Base-by-base conservation (phyloP, 139 green algal genomes). In the Chlamydomonas sphaeroides region DNA sequence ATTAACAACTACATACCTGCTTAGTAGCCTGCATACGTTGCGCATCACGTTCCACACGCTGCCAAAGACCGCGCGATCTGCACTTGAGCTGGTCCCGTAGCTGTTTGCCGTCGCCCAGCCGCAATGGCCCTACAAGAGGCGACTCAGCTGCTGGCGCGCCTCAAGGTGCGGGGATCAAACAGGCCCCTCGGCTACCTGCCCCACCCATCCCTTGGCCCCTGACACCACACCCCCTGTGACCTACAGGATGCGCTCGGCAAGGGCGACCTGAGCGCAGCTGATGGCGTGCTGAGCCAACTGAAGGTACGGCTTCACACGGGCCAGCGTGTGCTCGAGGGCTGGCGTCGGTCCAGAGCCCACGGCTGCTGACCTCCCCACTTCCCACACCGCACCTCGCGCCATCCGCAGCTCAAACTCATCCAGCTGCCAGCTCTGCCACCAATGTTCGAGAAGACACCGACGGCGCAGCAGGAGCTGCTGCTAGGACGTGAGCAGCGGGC, bases 371-470 rank as follows among this genome's bases (percentile, higher is more conserved):
- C 26, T 38, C 17, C 53, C 53, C 53, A 32, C 23, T 38, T 21
- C 14, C 30, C 30, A 20, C 0, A 11, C 63, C 30, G 42, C 17
- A 1, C 15, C 8, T 26, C 66, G 26, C 39, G 33, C 8, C 17
- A 5, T 36, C 30, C 75, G 79, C 90, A 98, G 94, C 38, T 98
- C 35, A 90, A 94, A 67, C 80, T 98, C 36, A 96, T 94, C 20
- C 86, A 95, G 73, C 84, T 98, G 35, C 84, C 93, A 63, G 86
- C 92, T 1, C 80, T 98, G 21, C 94, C 95, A 25, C 95, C 94
- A 4, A 42, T 89, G 0, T 92, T 88, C 15, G 89, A 95, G 76
- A 66, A 83, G 0, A 93, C 89, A 15, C 35, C 92, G 5, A 94
- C 89, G 30, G 88, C 91, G 1, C 83, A 93, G 68, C 80, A 98